Evolutionary conservation across 257 asterid genomes (phyloP).

Genomic region (Plectranthus barbatus): DNA sequence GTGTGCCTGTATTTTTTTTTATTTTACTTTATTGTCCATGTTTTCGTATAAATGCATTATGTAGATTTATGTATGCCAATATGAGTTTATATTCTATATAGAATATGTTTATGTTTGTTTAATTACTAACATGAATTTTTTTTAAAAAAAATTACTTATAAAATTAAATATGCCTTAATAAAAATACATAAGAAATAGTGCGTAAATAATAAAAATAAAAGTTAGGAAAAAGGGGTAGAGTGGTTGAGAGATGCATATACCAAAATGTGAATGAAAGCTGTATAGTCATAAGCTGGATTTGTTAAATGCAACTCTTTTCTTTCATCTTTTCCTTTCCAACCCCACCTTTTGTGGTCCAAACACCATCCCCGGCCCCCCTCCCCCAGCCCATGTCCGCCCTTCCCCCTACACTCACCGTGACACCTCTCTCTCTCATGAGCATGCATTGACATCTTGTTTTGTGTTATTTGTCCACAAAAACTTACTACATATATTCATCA

Average conservation of each 20-base stretch:
- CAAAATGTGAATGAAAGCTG: slow-evolving; percentile 21
- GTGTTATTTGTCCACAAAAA: neutral
- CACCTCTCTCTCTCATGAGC: slow-evolving; percentile 11
- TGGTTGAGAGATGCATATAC: slow-evolving; percentile 11
- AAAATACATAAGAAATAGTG: no score
- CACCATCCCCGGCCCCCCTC: slow-evolving; percentile 14
- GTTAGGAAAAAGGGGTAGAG: neutral
- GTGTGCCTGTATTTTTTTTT: no score
- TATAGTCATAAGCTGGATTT: slow-evolving; percentile 14
- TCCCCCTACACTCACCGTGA: slow-evolving; percentile 43
- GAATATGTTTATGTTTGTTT: no score
- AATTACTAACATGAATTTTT: no score
- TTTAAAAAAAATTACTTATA: no score
- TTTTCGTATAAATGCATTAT: no score
- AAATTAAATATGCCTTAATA: no score
- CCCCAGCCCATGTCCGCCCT: slow-evolving; percentile 31
- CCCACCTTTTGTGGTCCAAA: slow-evolving; percentile 39
- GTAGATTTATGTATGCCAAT: no score
- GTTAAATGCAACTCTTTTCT: neutral
- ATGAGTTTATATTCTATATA: no score
- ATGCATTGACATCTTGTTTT: neutral
- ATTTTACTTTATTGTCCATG: no score
- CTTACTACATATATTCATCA: neutral
- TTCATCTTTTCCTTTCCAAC: slow-evolving; percentile 11
- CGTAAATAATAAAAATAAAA: no score